These are phyloP conservation scores for Coffea humblotiana DNA, from an alignment of 305 asterid species.

Conservation along the genomic window DNA sequence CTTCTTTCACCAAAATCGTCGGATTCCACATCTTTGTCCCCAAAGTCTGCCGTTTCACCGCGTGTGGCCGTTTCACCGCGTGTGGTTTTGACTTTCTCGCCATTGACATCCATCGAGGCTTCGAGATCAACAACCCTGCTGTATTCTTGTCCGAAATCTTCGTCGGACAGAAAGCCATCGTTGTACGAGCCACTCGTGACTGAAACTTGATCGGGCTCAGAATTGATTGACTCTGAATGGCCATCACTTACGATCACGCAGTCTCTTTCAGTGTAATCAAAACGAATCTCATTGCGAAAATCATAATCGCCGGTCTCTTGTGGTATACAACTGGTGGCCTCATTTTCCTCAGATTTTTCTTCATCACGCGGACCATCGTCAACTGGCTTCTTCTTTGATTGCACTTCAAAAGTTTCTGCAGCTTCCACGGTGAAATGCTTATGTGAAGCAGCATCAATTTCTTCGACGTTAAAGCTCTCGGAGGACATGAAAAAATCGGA, in stretches of 20 bases:
- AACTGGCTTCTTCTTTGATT: slow-evolving; percentile 20
- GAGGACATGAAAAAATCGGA: slow-evolving; percentile 24
- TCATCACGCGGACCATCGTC: slow-evolving; percentile 4
- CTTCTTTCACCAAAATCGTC: slow-evolving; percentile 36
- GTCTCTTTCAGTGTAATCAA: slow-evolving; percentile 18
- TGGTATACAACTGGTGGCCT: background rate
- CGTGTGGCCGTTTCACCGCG: slow-evolving; percentile 27
- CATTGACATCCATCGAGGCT: slow-evolving; percentile 2
- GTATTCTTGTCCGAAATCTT: slow-evolving; percentile 47
- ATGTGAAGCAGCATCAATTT: background rate
- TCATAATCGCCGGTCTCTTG: slow-evolving; percentile 1
- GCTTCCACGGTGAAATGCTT: background rate
- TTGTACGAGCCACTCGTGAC: slow-evolving; percentile 37
- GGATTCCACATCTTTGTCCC: slow-evolving; percentile 28
- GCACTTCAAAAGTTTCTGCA: slow-evolving; percentile 6
- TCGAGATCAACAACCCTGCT: slow-evolving; percentile 22
- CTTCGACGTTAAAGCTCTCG: slow-evolving; percentile 6
- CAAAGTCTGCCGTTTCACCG: slow-evolving; percentile 27
- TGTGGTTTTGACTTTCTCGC: background rate
- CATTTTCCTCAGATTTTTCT: slow-evolving; percentile 3
- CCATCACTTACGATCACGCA: slow-evolving; percentile 28
- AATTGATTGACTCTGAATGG: slow-evolving; percentile 25
- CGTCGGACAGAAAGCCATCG: slow-evolving; percentile 58
- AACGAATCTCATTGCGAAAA: slow-evolving; percentile 25
- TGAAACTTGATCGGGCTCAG: slow-evolving; percentile 27